Conservation (phyloP, 768 basidiomycete species). For the Scleroderma citrinum region DNA sequence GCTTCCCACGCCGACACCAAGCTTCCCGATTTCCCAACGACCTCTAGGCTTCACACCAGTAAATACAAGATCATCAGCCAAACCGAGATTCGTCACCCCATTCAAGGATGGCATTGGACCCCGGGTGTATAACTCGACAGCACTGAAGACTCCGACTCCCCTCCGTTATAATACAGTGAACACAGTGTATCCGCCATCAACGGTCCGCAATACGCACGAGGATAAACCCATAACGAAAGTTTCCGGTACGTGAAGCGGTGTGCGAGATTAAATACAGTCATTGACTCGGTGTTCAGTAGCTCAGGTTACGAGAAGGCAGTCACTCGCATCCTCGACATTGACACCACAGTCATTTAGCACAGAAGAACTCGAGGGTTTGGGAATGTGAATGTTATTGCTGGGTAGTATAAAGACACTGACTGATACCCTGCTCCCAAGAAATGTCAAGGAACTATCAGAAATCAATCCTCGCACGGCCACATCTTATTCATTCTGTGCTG, state of each 20-base stretch:
- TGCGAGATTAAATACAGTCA: not conserved
- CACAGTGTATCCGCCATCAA: conserved; percentile 22
- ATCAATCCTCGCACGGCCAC: conserved; percentile 50
- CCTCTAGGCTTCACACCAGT: conserved; percentile 21
- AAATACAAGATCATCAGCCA: conserved; percentile 26
- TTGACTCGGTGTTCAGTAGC: conserved; percentile 16
- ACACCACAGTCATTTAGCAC: conserved; percentile 41
- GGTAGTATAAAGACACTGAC: not conserved
- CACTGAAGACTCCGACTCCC: conserved; percentile 1
- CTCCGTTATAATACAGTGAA: not conserved
- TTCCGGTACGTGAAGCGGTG: not conserved
- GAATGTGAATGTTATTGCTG: conserved; percentile 39
- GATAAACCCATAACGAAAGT: conserved; percentile 17
- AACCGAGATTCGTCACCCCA: conserved; percentile 49
- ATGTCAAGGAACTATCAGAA: conserved; percentile 43
- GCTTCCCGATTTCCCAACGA: conserved; percentile 9
- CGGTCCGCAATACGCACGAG: conserved; percentile 2
- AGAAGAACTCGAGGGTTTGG: conserved; percentile 42
- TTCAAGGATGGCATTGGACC: conserved; percentile 53
- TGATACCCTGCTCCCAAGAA: conserved; percentile 31
- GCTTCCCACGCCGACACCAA: conserved; percentile 27
- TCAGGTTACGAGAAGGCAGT: conserved; percentile 33
- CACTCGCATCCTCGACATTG: conserved; percentile 45
- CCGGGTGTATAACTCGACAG: conserved; percentile 20
- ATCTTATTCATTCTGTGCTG: conserved; percentile 54